Conservation (phyloP, 2,329 filamentous ascomycete genomes). For the Alternaria conjuncta region DNA sequence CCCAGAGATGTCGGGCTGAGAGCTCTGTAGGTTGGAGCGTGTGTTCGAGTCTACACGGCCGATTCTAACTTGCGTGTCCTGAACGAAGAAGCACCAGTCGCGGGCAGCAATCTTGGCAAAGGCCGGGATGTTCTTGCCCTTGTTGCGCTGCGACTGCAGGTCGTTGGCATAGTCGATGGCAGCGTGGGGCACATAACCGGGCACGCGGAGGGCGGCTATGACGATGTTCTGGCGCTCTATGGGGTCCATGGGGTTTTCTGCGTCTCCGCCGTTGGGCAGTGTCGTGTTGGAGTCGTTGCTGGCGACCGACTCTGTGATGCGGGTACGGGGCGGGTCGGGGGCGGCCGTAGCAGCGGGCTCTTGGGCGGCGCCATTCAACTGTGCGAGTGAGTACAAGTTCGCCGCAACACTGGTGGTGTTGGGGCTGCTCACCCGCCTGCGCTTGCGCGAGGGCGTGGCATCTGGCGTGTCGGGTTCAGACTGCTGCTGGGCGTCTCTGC, state of each 20-base stretch:
- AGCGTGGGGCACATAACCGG: slow-evolving; percentile 61
- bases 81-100: slow-evolving; percentile 86
- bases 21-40: slow-evolving; percentile 40
- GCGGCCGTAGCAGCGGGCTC: slow-evolving; percentile 26
- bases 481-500: slow-evolving; percentile 39
- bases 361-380: slow-evolving; percentile 45
- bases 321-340: slow-evolving; percentile 34
- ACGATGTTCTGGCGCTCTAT: slow-evolving; percentile 47
- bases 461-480: slow-evolving; percentile 55
- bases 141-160: slow-evolving; percentile 52
- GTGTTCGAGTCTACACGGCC: slow-evolving; percentile 60
- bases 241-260: slow-evolving; percentile 37
- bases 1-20: slow-evolving; percentile 32
- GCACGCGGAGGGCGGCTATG: slow-evolving; percentile 51
- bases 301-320: slow-evolving; percentile 47
- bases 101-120: slow-evolving; percentile 83
- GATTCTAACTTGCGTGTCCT: slow-evolving; percentile 76
- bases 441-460: slow-evolving; percentile 56
- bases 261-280: slow-evolving; percentile 42
- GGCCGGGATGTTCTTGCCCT: slow-evolving; percentile 59
- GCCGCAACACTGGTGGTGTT: slow-evolving; percentile 6
- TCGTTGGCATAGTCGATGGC: slow-evolving; percentile 63
- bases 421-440: slow-evolving; percentile 51
- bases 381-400: slow-evolving; percentile 23
- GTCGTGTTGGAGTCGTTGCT: slow-evolving; percentile 52